These are phyloP conservation scores for Trichoderma sp. DNA, from an alignment of 2,329 filamentous ascomycete species.

Conservation along the genomic window DNA sequence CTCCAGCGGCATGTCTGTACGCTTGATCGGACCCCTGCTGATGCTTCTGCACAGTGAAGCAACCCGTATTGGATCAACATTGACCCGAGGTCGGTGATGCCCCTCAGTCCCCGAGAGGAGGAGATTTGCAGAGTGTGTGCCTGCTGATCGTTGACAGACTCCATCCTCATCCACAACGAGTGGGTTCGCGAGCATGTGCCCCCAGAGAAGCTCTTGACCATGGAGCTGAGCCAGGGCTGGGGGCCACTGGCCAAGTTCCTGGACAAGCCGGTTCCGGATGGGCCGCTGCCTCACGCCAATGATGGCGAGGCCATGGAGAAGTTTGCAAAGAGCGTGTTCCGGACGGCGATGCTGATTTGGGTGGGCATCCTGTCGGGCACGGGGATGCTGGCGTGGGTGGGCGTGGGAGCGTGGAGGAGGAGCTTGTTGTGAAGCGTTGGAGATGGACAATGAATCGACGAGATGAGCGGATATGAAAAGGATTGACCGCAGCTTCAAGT, in stretches of 20 bases:
- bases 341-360: slow-evolving; percentile 13
- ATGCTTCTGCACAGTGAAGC: slow-evolving; percentile 2
- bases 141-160: slow-evolving; percentile 1
- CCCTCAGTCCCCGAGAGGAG: too few species aligned
- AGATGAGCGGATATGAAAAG: neutral
- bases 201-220: slow-evolving; percentile 21
- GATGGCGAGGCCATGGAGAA: slow-evolving; percentile 31
- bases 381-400: neutral
- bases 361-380: neutral
- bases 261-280: slow-evolving; percentile 34
- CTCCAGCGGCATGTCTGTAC: neutral
- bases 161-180: slow-evolving; percentile 18
- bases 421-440: neutral
- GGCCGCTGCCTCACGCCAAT: slow-evolving; percentile 37
- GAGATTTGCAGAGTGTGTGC: neutral
- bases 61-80: neutral
- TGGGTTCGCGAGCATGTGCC: slow-evolving; percentile 7
- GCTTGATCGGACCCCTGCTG: neutral
- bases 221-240: slow-evolving; percentile 35
- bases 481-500: neutral
- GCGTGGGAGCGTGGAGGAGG: neutral
- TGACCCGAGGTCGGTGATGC: neutral
- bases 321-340: slow-evolving; percentile 1
- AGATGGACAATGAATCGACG: neutral
- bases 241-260: slow-evolving; percentile 37